Evolutionary conservation across 106 monocot genomes (phyloP), one percentile per base, ranked within the genome.

Genomic region (Dendrobium officinale): DNA sequence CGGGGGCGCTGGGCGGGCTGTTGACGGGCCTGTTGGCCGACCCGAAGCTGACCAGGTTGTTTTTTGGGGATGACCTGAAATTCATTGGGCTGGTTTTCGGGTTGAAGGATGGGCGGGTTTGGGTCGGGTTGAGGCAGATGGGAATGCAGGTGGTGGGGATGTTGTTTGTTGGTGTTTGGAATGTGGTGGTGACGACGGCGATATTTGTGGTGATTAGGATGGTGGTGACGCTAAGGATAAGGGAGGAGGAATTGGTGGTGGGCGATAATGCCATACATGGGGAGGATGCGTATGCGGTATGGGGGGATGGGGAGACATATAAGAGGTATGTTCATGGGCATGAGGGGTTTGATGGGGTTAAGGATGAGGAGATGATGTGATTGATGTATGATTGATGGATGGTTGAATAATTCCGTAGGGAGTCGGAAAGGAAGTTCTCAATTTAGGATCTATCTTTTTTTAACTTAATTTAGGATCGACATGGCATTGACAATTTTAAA

Each of bases 241-340:
- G 49, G 11, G 81, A 75, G 7, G 75, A 81, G 56, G 24, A 11
- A 20, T 17, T 81, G 74, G 0, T 74, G 10, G 41, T 81, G 7
- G 81, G 81, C 4, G 81, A 81, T n/a, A 75, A 81, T 75, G 81
- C 56, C 2, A 81, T 81, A 19, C 81, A 81, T 56, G 81, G 81
- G 6, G 81, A 81, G 56, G 81, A 81, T 10, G 81, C 81, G 8
- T 81, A 81, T 42, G 75, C 75, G 1, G 74, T 81, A 29, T 81
- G 81, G 81, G 81, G 74, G 4, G 81, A 81, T 10, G 81, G 81
- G 18, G 81, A 74, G 75, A 55, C 37, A 37, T 37, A 37, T 15
- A 72, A 80, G 44, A 73, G 67, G 9, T 80, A 72, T 10, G n/a
- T 80, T 15, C 80, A 80, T 68, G 48, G 79, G 11, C 15, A 43